These are phyloP conservation scores for Aspergillus intermedius DNA, from an alignment of 2,329 filamentous ascomycete genomes.

Conservation along the genomic window DNA sequence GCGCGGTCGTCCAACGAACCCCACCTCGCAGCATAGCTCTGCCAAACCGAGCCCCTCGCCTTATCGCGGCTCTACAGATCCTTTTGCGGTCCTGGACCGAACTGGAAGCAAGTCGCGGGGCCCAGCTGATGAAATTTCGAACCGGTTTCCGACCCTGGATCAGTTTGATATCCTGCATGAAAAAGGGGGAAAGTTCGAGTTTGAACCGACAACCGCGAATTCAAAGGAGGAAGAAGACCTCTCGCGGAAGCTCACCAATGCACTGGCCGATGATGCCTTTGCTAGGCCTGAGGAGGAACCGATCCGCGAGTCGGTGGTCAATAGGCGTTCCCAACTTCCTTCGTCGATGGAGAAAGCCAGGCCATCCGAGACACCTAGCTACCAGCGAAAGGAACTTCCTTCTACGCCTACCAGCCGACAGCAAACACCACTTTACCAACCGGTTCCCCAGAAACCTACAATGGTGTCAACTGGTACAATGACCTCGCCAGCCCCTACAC, in stretches of 20 bases:
- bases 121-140: conserved; percentile 68
- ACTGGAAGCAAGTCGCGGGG: conserved; percentile 46
- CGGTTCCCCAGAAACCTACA: conserved; percentile 43
- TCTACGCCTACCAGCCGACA: conserved; percentile 4
- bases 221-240: conserved; percentile 47
- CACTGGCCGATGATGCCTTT: conserved; percentile 80
- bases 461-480: conserved; percentile 73
- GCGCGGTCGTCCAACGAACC: conserved; percentile 64
- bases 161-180: conserved; percentile 90
- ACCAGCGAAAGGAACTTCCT: conserved; percentile 16
- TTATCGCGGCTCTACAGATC: conserved; percentile 66
- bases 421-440: conserved; percentile 31
- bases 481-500: conserved; percentile 53
- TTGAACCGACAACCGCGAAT: conserved; percentile 53
- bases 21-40: conserved; percentile 41
- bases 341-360: conserved; percentile 17
- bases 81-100: conserved; percentile 83
- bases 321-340: conserved; percentile 17
- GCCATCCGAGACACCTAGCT: conserved; percentile 14
- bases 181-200: conserved; percentile 75
- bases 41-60: conserved; percentile 62
- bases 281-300: conserved; percentile 40
- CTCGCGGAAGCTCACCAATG: conserved; percentile 63
- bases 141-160: conserved; percentile 81
- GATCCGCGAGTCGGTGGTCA: conserved; percentile 16